Percentiles rank a stretch among this genome's conserved stretches.
Evolutionary conservation across 2,329 filamentous ascomycete species (phyloP).

Genomic region (Talaromyces atroroseus): DNA sequence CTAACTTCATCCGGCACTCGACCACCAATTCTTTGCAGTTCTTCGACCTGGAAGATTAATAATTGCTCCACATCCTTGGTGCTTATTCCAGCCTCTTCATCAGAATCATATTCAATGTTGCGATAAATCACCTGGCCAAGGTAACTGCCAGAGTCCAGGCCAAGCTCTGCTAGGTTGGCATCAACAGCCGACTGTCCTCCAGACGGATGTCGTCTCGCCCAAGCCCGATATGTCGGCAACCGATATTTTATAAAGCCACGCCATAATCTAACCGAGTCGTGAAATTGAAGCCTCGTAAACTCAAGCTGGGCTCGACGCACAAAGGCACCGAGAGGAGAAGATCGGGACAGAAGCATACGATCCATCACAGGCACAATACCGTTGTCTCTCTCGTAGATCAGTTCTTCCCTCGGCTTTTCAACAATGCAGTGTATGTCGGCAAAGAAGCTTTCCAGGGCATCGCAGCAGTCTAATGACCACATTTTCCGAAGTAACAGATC

Average conservation of each 20-base stretch:
- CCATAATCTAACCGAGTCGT: slow-evolving; percentile 75
- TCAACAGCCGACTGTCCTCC: slow-evolving; percentile 51
- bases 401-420: slow-evolving; percentile 57
- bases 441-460: slow-evolving; percentile 76
- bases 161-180: slow-evolving; percentile 56
- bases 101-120: slow-evolving; percentile 37
- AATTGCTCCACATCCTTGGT: slow-evolving; percentile 74
- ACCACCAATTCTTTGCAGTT: slow-evolving; percentile 77
- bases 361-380: slow-evolving; percentile 43
- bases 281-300: slow-evolving; percentile 72
- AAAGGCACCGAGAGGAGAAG: slow-evolving; percentile 76
- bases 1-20: slow-evolving; percentile 71
- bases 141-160: slow-evolving; percentile 46
- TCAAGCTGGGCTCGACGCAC: slow-evolving; percentile 72
- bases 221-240: slow-evolving; percentile 62
- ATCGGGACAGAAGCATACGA: slow-evolving; percentile 60
- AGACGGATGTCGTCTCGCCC: slow-evolving; percentile 50
- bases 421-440: slow-evolving; percentile 54
- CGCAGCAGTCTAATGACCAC: slow-evolving; percentile 77
- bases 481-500: slow-evolving; percentile 75
- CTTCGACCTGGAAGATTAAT: slow-evolving; percentile 80
- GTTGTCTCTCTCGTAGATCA: slow-evolving; percentile 51
- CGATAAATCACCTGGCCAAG: slow-evolving; percentile 50
- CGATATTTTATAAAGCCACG: slow-evolving; percentile 75
- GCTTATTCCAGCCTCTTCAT: slow-evolving; percentile 52